Evolutionary conservation across 306 rosid genomes (phyloP), one percentile per base, ranked within the genome.

Genomic region (Lupinus albus): DNA sequence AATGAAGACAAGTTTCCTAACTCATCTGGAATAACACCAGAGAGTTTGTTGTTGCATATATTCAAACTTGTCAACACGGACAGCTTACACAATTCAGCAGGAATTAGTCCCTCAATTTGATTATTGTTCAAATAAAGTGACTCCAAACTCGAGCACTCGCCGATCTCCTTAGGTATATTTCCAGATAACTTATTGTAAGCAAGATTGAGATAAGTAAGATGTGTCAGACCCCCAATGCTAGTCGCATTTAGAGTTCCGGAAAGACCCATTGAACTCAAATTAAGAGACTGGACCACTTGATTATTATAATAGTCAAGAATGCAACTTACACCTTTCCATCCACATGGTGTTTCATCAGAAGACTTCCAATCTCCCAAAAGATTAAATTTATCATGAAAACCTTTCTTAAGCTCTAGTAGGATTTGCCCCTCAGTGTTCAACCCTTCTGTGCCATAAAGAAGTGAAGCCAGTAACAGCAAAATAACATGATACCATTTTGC

Each of bases 291-390:
- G 4, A 94, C 92, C 28, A 79, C 81, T 0, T 85, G 86, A 64
- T 64, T 78, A 14, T 12, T 70, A 42, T 66, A 46, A 74, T 42
- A 44, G 32, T 61, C 85, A 35, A 68, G 21, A 48, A 78, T 60
- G 79, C 99, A 94, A 61, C 70, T 76, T 11, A 94, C 92, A 58
- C 96, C 97, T 35, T 18, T 13, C 99, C 99, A 94, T 46, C 78
- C 45, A 51, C 99, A 94, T 3, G 99, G 99, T 35, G 88, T 85
- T 73, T 61, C 80, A 79, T 94, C 97, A 67, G 75, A 38, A 54
- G 82, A 57, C 42, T 81, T 84, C 99, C 97, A 94, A 64, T 77
- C 84, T 45, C 47, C 58, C 78, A 94, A 73, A 55, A 3, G 1
- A 70, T 84, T 62, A 44, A 8, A 52, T 3, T 68, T 68, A 74